Conservation (phyloP, 495 filamentous ascomycete species). For the Penicillium egyptiacum region DNA sequence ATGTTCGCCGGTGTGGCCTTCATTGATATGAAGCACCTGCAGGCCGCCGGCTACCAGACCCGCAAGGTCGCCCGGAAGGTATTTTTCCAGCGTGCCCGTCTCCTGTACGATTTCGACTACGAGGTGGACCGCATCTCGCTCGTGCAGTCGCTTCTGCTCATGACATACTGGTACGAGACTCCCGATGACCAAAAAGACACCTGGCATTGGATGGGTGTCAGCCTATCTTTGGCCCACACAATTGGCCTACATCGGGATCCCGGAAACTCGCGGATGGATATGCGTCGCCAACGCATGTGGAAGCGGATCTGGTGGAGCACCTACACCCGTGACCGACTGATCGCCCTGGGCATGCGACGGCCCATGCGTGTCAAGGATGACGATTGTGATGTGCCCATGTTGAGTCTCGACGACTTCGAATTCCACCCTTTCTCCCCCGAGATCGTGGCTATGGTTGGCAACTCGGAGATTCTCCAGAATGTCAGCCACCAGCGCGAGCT, state of each 20-base stretch:
- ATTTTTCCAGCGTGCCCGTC: constrained; percentile 75
- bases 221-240: constrained; percentile 77
- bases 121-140: constrained; percentile 77
- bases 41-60: constrained; percentile 65
- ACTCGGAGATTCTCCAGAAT: constrained; percentile 66
- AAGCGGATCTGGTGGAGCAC: constrained; percentile 95
- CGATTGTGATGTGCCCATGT: constrained; percentile 87
- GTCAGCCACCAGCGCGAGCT: constrained; percentile 66
- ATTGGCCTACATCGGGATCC: constrained; percentile 84
- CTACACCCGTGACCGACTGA: constrained; percentile 84
- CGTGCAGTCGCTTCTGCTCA: constrained; percentile 79
- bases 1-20: constrained; percentile 82
- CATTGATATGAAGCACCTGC: constrained; percentile 68
- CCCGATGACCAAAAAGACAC: constrained; percentile 88
- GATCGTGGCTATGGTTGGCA: constrained; percentile 60
- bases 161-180: constrained; percentile 92
- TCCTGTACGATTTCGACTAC: constrained; percentile 83
- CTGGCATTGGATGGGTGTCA: constrained; percentile 91
- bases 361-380: constrained; percentile 87
- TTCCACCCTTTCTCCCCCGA: constrained; percentile 63
- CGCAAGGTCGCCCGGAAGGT: constrained; percentile 73
- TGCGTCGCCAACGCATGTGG: constrained; percentile 72
- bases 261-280: constrained; percentile 68
- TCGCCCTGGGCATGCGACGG: constrained; percentile 86
- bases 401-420: constrained; percentile 80